phyloP scores from a whole-genome alignment of 2,329 filamentous ascomycete species.

The Stromatinia cepivora region DNA sequence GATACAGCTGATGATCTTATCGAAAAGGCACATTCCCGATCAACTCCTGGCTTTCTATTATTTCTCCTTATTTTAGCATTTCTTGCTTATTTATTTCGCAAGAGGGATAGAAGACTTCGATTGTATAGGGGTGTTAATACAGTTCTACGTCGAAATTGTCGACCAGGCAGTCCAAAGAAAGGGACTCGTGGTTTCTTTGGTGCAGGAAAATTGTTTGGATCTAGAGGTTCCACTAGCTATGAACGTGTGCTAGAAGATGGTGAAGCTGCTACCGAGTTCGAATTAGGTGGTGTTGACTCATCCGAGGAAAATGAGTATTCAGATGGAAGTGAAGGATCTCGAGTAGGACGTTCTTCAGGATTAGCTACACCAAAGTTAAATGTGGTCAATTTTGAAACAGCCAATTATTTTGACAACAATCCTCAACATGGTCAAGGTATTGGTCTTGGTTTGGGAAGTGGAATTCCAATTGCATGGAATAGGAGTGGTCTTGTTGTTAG shows the following conservation, averaged over 20 bases:
- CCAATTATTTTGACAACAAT: constrained; percentile 36
- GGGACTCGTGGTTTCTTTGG: constrained; percentile 49
- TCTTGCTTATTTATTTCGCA: constrained; percentile 72
- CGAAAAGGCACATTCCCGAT: constrained; percentile 63
- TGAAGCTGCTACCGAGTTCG: constrained; percentile 67
- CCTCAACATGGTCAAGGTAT: constrained; percentile 31
- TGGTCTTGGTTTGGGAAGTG: constrained; percentile 32
- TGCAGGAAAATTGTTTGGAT: constrained; percentile 65
- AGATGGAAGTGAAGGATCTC: constrained; percentile 58
- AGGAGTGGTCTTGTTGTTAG: constrained; percentile 74
- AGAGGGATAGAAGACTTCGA: constrained; percentile 70
- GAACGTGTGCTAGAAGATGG: constrained; percentile 86
- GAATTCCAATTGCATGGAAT: constrained; percentile 50
- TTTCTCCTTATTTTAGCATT: constrained; percentile 72
- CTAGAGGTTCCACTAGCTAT: constrained; percentile 59
- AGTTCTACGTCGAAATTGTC: constrained; percentile 46
- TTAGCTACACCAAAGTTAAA: constrained; percentile 66
- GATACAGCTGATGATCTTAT: constrained; percentile 60
- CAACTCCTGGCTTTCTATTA: constrained; percentile 73
- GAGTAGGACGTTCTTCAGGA: constrained; percentile 62
- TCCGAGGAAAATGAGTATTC: constrained; percentile 65
- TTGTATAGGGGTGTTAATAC: constrained; percentile 56
- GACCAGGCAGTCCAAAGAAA: constrained; percentile 51
- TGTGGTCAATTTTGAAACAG: constrained; percentile 51
- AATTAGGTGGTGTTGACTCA: constrained; percentile 64